Conservation (phyloP, 192 early-diverging fungal species). For the Podila horticola region DNA sequence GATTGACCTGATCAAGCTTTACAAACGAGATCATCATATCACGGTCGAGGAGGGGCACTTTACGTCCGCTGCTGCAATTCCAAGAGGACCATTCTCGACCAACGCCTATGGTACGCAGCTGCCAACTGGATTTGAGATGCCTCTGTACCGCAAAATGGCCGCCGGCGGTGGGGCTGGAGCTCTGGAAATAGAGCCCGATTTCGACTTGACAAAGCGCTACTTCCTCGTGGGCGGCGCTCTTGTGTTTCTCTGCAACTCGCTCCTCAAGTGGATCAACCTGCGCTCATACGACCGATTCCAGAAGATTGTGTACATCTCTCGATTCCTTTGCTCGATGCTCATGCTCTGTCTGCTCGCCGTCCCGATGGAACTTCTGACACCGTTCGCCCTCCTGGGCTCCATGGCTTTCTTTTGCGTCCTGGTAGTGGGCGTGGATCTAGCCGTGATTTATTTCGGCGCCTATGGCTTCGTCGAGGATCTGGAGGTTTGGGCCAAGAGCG, state of each 20-base stretch:
- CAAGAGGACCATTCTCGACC: not conserved
- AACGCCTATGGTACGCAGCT: not conserved
- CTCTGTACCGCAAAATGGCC: slow-evolving; percentile 3
- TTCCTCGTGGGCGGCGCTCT: slow-evolving; percentile 34
- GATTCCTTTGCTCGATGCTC: slow-evolving; percentile 25
- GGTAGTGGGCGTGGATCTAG: slow-evolving; percentile 30
- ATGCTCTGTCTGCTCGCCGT: slow-evolving; percentile 31
- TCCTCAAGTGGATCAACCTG: slow-evolving; percentile 44
- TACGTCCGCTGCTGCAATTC: not conserved
- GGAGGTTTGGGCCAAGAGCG: slow-evolving; percentile 38
- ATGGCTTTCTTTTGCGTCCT: slow-evolving; percentile 31
- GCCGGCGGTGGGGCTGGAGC: not conserved
- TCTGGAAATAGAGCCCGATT: slow-evolving; percentile 7
- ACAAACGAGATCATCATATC: slow-evolving; percentile 36
- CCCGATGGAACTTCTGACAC: slow-evolving; percentile 27
- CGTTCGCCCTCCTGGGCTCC: slow-evolving; percentile 26
- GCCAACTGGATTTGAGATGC: slow-evolving; percentile 26
- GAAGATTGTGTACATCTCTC: slow-evolving; percentile 33
- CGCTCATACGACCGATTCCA: slow-evolving; percentile 38
- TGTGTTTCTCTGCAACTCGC: slow-evolving; percentile 36
- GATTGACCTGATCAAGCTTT: slow-evolving; percentile 36
- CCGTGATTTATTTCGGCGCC: slow-evolving; percentile 42
- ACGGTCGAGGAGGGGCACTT: slow-evolving; percentile 1
- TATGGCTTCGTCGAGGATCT: slow-evolving; percentile 38
- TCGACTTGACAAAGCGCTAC: slow-evolving; percentile 30